These are phyloP conservation scores for Vigna trinervia DNA, from an alignment of 306 rosid species.

Conservation along the genomic window DNA sequence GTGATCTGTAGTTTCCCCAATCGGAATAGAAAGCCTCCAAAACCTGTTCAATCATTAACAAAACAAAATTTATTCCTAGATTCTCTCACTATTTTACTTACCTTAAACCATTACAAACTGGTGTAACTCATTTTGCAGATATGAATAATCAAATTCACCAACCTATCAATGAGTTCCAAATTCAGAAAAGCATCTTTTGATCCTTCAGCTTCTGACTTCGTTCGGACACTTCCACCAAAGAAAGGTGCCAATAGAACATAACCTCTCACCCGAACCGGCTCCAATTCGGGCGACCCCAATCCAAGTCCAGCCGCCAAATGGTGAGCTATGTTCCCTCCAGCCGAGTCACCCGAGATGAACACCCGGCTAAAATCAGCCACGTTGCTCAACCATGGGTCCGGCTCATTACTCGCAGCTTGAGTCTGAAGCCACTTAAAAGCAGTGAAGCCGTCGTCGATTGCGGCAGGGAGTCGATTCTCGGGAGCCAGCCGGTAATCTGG, in stretches of 20 bases:
- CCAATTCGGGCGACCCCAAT: conserved; percentile 55
- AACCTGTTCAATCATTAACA: conserved; percentile 49
- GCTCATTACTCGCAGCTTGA: conserved; percentile 54
- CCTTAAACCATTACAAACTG: background rate
- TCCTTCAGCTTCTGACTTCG: conserved; percentile 72
- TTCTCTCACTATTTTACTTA: background rate
- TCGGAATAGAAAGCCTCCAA: conserved; percentile 87
- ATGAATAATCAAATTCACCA: background rate
- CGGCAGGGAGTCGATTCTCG: conserved; percentile 74
- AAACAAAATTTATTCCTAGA: background rate
- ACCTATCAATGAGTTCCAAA: conserved; percentile 85
- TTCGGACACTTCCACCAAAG: conserved; percentile 67
- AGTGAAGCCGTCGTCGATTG: conserved; percentile 67
- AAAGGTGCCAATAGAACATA: conserved; percentile 81
- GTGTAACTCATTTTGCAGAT: background rate
- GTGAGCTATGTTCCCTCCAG: conserved; percentile 83
- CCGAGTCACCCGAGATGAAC: conserved; percentile 84
- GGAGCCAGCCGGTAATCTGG: conserved; percentile 90
- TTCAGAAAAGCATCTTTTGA: conserved; percentile 83
- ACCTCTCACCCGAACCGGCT: conserved; percentile 66
- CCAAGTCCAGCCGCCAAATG: conserved; percentile 66
- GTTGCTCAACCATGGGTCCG: conserved; percentile 68
- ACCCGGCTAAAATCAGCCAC: conserved; percentile 72
- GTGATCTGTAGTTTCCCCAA: conserved; percentile 67
- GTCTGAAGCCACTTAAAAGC: conserved; percentile 78